These are phyloP conservation scores for Aspergillus bombycis DNA, from an alignment of 2,329 filamentous ascomycete genomes.

Conservation along the genomic window DNA sequence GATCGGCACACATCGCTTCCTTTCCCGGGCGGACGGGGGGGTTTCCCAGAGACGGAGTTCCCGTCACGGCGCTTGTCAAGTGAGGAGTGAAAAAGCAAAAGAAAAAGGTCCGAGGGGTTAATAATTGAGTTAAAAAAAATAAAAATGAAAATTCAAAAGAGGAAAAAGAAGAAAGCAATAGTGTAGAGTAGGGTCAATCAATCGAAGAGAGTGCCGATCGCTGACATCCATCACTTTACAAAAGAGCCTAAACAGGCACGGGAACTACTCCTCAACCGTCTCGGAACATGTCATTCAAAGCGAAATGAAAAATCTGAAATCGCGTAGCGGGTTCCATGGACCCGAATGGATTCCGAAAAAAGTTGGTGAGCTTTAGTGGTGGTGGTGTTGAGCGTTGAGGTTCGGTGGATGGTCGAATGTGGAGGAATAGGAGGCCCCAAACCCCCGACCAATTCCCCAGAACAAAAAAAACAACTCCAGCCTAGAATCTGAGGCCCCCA, in stretches of 20 bases:
- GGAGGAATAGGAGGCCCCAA: constrained; percentile 3
- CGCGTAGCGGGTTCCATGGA: background rate
- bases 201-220: background rate
- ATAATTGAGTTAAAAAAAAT: background rate
- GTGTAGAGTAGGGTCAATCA: background rate
- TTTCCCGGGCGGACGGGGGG: constrained; percentile 14
- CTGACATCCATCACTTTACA: background rate
- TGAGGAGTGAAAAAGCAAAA: background rate
- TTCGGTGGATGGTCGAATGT: background rate
- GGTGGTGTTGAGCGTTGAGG: background rate
- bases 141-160: background rate
- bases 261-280: background rate
- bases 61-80: background rate
- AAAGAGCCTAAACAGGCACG: background rate
- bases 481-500: background rate
- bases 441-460: constrained; percentile 10
- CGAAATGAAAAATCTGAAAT: background rate
- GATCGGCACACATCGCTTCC: constrained; percentile 16
- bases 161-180: background rate
- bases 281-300: background rate
- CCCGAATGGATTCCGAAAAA: background rate
- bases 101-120: background rate
- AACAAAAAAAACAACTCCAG: background rate
- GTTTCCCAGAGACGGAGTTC: background rate
- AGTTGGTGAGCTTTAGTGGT: background rate